Base-by-base conservation (phyloP, 352 stramenopile species). In the Phytophthora citrophthora region DNA sequence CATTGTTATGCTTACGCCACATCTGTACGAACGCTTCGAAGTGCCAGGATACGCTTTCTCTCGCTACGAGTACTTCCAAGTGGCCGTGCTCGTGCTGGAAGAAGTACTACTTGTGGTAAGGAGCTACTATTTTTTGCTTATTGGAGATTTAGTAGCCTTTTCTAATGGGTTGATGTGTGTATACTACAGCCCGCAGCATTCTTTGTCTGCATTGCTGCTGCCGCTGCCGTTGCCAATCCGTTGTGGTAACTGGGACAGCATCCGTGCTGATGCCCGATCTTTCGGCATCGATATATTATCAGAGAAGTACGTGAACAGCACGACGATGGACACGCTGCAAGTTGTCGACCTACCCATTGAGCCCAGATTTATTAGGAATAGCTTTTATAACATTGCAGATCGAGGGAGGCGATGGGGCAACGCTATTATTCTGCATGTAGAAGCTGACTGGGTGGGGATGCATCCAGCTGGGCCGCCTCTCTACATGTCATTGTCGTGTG, bases 51-150 rank as follows among this genome's bases (percentile, higher is more conserved):
- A 88, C 53, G 61, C 75, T 13, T 90, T 93, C 50, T 79, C 78
- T 2, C 60, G 61, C 61, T 95, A 95, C 51, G 79, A 93, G 48
- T 79, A 81, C 58, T 88, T 93, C 54, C 86, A 95, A 70, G 68
- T 93, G n/a, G 58, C 34, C 1, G 72, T 87, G 31, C 65, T 95
- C 43, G 54, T 79, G n/a, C 43, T 88, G 23, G 74, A 95, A 72
- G 73, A 90, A 62, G 66, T 74, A 31, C 26, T 88, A 6, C 67
- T 95, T 43, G 88, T 95, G 59, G 86, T 95, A 78, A 53, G 83
- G 29, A 34, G 29, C 29, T 34, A 34, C 29, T 29, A 13, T 8
- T 34, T 34, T 20, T 20, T 20, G 2, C 20, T 20, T 20, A 20
- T 20, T 20, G 20, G n/a, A n/a, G n/a, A n/a, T n/a, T n/a, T n/a